Evolutionary conservation across 2,329 filamentous ascomycete genomes (phyloP), one percentile per base, ranked within the genome.

Genomic region (Furcasterigmium sp.): DNA sequence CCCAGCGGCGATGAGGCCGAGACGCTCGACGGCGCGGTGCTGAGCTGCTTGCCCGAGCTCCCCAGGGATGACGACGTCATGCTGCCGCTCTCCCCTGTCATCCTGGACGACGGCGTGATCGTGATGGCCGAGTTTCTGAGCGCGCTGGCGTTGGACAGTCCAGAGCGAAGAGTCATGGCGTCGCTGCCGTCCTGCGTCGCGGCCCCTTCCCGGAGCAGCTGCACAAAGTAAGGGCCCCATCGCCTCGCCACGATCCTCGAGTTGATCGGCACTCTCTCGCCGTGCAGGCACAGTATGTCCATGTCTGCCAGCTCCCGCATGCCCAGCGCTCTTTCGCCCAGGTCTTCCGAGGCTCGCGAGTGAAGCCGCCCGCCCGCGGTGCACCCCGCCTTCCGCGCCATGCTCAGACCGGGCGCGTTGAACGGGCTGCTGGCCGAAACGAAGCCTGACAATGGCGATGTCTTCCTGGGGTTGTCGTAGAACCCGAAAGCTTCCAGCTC

Each of bases 151-250:
- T 70, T 69, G 19, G 72, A 69, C 36, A 79, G 67, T 4, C 75
- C 73, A 2, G 87, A 84, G 37, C 89, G 78, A 25, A 95, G 65
- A 1, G 89, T 93, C 21, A 82, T 77, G 1, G 84, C 78, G 53
- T 95, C 90, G 43, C 81, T 79, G 2, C 84, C 86, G 42, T 86
- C 83, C 45, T 84, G 77, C 11, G 80, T 81, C 2, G 82, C 75
- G 3, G 86, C 82, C 5, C 87, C 88, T 62, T 96, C 91, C 21
- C 87, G 81, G 9, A 97, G 73, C 2, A 98, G 75, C 59, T 95
- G 88, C 44, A 95, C 89, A 65, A 98, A 97, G 60, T 95, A 96
- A 1, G 90, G 89, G 0, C 93, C 93, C 93, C 93, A 98, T 58
- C 93, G 76, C 21, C 89, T 80, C 9, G 87, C 85, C 14, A 97